Conservation (phyloP, 768 basidiomycete genomes). For the Boletus rufocinnamomeus region DNA sequence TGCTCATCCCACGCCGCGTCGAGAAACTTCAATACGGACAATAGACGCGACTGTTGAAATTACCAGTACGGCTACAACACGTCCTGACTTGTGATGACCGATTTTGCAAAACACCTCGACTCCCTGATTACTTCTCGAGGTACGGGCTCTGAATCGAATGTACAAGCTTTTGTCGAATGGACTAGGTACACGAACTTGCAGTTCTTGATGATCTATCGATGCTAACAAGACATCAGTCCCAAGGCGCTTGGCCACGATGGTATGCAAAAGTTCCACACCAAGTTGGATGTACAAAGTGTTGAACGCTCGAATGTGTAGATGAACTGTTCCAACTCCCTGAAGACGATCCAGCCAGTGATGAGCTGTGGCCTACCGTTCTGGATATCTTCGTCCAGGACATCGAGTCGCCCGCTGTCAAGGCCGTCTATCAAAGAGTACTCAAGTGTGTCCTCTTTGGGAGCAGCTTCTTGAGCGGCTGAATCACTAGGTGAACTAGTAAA, state of each 20-base stretch:
- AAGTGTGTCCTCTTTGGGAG: constrained; percentile 15
- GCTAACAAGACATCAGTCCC: constrained; percentile 23
- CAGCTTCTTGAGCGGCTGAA: constrained; percentile 1
- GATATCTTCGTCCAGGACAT: constrained; percentile 27
- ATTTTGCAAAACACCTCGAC: constrained; percentile 27
- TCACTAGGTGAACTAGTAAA: constrained; percentile 16
- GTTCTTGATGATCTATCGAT: constrained; percentile 9
- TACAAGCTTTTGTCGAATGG: constrained; percentile 25
- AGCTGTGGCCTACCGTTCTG: constrained; percentile 36
- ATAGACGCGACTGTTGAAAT: not conserved
- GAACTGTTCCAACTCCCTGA: constrained; percentile 7
- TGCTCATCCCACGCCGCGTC: constrained; percentile 8
- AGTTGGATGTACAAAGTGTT: not conserved
- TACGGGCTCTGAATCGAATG: constrained; percentile 14
- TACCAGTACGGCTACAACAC: not conserved
- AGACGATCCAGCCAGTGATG: constrained; percentile 13
- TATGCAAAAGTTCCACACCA: constrained; percentile 10
- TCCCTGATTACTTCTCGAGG: constrained; percentile 20
- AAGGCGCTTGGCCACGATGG: constrained; percentile 16
- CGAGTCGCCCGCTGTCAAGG: constrained; percentile 1
- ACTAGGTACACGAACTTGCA: constrained; percentile 21
- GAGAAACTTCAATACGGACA: not conserved
- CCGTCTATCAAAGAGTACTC: constrained; percentile 15
- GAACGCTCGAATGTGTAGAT: constrained; percentile 20
- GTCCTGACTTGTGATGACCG: constrained; percentile 18